These are phyloP conservation scores for Fraxinus americana DNA, from an alignment of 257 asterid species.

Conservation along the genomic window DNA sequence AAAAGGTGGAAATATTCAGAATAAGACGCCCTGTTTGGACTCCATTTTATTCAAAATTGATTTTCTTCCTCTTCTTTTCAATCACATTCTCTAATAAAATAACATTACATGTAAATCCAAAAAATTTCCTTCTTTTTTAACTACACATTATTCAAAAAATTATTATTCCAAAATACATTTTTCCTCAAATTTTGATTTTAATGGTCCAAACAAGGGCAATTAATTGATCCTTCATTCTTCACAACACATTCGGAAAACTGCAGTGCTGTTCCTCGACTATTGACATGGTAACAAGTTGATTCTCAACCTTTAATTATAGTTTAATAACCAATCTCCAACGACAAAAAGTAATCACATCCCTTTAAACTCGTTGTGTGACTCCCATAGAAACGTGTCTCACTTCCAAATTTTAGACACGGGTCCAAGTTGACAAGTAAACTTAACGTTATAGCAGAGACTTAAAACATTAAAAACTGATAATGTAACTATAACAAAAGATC, in stretches of 20 bases:
- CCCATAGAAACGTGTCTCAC: not conserved
- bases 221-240: not conserved
- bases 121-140: too few relatives aligned
- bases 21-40: too few relatives aligned
- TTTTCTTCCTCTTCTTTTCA: too few relatives aligned
- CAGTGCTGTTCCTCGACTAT: not conserved
- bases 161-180: too few relatives aligned
- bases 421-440: too few relatives aligned
- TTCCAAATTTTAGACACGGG: not conserved
- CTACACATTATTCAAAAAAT: too few relatives aligned
- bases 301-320: not conserved
- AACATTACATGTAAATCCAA: too few relatives aligned
- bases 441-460: not conserved
- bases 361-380: not conserved
- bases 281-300: not conserved
- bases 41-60: too few relatives aligned
- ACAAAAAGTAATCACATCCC: not conserved
- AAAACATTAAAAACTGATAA: not conserved
- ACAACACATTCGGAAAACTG: not conserved
- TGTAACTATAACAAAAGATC: not conserved
- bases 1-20: too few relatives aligned
- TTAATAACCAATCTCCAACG: not conserved
- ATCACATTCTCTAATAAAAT: too few relatives aligned
- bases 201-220: not conserved
- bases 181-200: too few relatives aligned